These are phyloP conservation scores for Phlebopus sp. DNA, from an alignment of 1,284 basidiomycete species.

Conservation along the genomic window DNA sequence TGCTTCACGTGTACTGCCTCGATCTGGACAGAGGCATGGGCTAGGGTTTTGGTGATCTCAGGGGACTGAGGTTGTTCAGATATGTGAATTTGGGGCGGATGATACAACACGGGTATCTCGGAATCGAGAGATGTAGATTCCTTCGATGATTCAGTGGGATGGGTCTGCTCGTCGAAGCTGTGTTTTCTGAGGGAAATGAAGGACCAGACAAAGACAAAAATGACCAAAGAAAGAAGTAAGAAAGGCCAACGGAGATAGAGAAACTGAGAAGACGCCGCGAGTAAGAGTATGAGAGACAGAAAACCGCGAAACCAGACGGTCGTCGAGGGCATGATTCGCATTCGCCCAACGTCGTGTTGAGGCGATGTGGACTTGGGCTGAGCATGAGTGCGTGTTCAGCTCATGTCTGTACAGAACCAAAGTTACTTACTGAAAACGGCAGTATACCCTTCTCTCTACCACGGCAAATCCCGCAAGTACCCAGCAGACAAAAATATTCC, in stretches of 20 bases:
- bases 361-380: neutral
- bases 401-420: slow-evolving; percentile 24
- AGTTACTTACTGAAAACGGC: too few relatives aligned
- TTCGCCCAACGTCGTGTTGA: slow-evolving; percentile 7
- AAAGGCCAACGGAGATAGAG: neutral
- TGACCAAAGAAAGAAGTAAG: slow-evolving; percentile 3
- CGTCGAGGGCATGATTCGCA: slow-evolving; percentile 5
- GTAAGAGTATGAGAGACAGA: slow-evolving; percentile 9
- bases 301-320: neutral
- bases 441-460: neutral
- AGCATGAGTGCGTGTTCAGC: slow-evolving; percentile 22
- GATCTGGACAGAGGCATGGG: slow-evolving; percentile 2
- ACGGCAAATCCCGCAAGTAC: neutral
- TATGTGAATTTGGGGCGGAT: slow-evolving; percentile 8
- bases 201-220: slow-evolving; percentile 11
- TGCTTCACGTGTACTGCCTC: slow-evolving; percentile 40
- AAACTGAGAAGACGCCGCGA: slow-evolving; percentile 9
- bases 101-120: slow-evolving; percentile 22
- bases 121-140: neutral
- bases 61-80: slow-evolving; percentile 5
- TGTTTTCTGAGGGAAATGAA: slow-evolving; percentile 1
- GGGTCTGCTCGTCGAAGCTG: neutral
- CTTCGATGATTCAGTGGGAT: slow-evolving; percentile 1
- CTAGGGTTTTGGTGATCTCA: slow-evolving; percentile 5
- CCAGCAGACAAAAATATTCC: neutral